phyloP scores from a whole-genome alignment of 139 green algal genomes.

The Trebouxia sp. region DNA sequence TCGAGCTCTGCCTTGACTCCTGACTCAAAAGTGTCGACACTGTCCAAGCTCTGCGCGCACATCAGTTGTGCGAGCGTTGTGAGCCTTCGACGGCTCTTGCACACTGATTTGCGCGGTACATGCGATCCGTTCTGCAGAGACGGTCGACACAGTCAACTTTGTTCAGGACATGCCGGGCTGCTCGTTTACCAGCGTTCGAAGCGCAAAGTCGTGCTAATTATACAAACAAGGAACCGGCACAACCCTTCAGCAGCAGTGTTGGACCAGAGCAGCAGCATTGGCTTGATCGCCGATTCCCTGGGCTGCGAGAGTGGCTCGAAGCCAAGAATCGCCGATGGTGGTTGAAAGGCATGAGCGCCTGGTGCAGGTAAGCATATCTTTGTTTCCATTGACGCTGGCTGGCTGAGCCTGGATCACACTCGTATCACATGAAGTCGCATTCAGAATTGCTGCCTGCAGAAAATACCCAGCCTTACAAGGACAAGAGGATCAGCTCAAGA shows the following conservation, averaged over 20 bases:
- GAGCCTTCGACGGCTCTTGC: no score
- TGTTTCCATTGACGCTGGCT: background rate
- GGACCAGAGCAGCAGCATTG: background rate
- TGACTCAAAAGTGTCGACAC: no score
- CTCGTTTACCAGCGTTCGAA: background rate
- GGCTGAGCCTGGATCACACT: background rate
- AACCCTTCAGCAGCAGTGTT: background rate
- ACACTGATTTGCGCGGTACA: no score
- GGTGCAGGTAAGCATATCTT: background rate
- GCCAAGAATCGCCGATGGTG: conserved; percentile 7
- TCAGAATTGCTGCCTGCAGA: background rate
- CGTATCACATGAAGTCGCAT: background rate
- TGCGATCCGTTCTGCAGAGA: background rate
- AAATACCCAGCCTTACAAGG: conserved; percentile 14
- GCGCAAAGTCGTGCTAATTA: no score
- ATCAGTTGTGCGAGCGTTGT: no score
- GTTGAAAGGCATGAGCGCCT: conserved; percentile 5
- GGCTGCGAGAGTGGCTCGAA: conserved; percentile 4
- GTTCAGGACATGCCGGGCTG: background rate
- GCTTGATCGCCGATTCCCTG: conserved; percentile 4
- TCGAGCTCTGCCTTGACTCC: no score
- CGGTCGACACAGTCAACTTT: background rate
- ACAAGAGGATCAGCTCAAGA: background rate
- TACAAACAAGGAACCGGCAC: background rate
- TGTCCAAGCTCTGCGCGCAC: no score